A percentile compares a stretch with the other conserved stretches of the same genome.
Evolutionary conservation across 176 grass and related monocot species (phyloP).

Genomic region (Triticum monococcum): DNA sequence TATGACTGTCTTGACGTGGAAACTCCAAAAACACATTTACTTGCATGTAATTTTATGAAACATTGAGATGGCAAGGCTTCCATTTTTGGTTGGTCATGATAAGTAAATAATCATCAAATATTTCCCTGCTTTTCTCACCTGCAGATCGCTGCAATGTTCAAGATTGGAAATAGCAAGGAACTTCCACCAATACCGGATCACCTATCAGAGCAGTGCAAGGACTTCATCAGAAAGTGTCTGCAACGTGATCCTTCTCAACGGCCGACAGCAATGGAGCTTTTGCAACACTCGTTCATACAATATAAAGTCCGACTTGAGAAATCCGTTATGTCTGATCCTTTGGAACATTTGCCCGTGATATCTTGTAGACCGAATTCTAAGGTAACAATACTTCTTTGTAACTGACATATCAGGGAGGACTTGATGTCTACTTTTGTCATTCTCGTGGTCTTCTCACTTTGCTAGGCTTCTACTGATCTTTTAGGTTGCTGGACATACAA

Average conservation of each 20-base stretch:
- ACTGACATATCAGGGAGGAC: constrained; percentile 9
- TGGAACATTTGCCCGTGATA: constrained; percentile 50
- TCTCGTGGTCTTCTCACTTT: constrained; percentile 23
- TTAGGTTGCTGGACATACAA: constrained; percentile 60
- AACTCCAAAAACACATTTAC: not conserved
- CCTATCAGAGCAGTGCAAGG: constrained; percentile 75
- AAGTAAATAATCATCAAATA: constrained; percentile 31
- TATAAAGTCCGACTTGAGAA: constrained; percentile 62
- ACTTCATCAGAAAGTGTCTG: constrained; percentile 86
- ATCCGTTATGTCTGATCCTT: constrained; percentile 57
- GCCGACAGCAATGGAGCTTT: constrained; percentile 74
- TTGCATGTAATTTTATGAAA: constrained; percentile 18
- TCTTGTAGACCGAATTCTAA: constrained; percentile 51
- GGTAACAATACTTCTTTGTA: constrained; percentile 43
- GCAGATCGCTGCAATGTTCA: constrained; percentile 99
- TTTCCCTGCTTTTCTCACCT: not conserved
- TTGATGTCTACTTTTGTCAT: constrained; percentile 23
- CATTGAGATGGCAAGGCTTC: not conserved
- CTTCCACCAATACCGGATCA: constrained; percentile 90
- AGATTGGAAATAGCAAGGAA: constrained; percentile 98
- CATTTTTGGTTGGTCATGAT: constrained; percentile 5
- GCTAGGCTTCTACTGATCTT: constrained; percentile 25
- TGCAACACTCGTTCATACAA: constrained; percentile 83
- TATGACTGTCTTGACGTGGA: constrained; percentile 10
- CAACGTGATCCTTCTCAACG: constrained; percentile 85